Base-by-base conservation (phyloP, 202 grass and related monocot genomes). In the Brachypodium distachyon region DNA sequence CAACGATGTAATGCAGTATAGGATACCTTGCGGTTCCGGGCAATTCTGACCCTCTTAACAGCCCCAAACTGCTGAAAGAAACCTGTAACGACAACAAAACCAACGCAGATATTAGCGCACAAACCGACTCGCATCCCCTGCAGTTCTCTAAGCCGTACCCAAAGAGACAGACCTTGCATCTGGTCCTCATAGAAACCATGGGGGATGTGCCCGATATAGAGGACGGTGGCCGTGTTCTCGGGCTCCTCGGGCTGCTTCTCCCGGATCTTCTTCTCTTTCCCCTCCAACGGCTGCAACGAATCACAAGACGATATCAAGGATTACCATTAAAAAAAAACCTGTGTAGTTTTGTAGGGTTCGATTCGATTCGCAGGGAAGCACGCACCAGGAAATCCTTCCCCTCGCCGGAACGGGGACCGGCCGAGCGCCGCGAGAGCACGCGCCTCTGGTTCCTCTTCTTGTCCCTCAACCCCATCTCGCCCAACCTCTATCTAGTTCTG, bases 111-210 rank as follows among this genome's bases (percentile, higher is more conserved):
- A 61, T 60, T 17, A 53, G 28, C 32, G 32, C 19, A n/a, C 34
- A 70, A 11, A 70, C 0, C 4, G 10, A n/a, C 7, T 34, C 21
- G 48, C 21, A 34, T 9, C 3, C 26, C 4, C 21, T 39, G 52
- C 0, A 14, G 5, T 22, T 49, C 14, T 25, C 53, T 16, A 76
- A 67, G 64, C 38, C 21, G 9, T 0, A 29, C 39, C 2, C 3
- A 40, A 3, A 27, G 25, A 61, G 5, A 44, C 40, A 8, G 5
- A 93, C 96, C 96, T 85, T 90, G 48, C 91, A 98, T 98, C 87
- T 98, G 79, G 5, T 98, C 91, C 77, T 98, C 89, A 16, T 98
- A 98, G 77, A 98, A 98, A 5, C 95, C 95, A 37, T 98, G 95
- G 80, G 91, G 95, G 23, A 98, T 90, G 54, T 95, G 96, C 9